Base-by-base conservation (phyloP, 306 rosid genomes). In the Canavalia ensiformis region DNA sequence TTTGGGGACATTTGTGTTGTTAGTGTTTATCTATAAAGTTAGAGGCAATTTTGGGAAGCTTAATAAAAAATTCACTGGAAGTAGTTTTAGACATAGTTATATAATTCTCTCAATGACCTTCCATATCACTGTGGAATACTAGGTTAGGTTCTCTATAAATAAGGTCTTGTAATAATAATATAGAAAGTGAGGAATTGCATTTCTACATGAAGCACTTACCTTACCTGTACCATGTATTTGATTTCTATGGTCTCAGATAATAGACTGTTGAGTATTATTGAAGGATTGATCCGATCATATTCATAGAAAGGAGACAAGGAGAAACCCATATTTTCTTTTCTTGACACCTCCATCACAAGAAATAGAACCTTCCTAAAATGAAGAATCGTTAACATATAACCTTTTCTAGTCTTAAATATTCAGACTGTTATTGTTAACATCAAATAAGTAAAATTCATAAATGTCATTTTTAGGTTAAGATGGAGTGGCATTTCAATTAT, bases 401-500 rank as follows among this genome's bases (percentile, higher is more conserved):
- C 25, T 18, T 18, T 18, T 18, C 25, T 18, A 37, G 35, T 33
- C n/a, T 74, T 2, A 74, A 11, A 42, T 74, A 73, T 45, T 42
- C 31, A 7, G 49, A 64, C 25, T 3, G 8, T 13, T 51, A 50
- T 62, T 2, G 5, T 7, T 2, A 50, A 59, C 57, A 12, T 76
- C 52, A 33, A 31, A 65, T 41, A 46, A 78, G 59, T 29, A 49
- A 66, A 66, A 42, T 42, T 2, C 35, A 18, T 3, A 39, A 66
- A 46, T 82, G 35, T 56, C 25, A 56, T 46, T 71, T 74, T 78
- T 51, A 90, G 96, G 81, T 89, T 85, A 76, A 67, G 37, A 83
- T 84, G 89, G 91, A 82, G 84, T 79, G 92, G 91, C 49, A 84
- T 89, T 81, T 84, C 97, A 78, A 65, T 82, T 78, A 86, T 93